Evolutionary conservation across 805 yeast species (phyloP), one percentile per base, ranked within the genome.

Genomic region (Yarrowia divulgata): DNA sequence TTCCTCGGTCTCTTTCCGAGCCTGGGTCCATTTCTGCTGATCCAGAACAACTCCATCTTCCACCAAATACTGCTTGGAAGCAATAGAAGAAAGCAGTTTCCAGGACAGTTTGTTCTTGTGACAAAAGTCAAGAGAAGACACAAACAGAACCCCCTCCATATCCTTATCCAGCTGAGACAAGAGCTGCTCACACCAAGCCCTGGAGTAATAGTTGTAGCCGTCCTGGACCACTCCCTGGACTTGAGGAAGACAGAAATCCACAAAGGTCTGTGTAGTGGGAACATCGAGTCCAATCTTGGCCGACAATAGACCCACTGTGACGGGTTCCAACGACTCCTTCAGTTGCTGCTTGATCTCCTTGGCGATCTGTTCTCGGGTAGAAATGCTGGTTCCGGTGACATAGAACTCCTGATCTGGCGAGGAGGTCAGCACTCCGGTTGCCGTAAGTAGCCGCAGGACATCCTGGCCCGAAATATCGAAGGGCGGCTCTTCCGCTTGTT

Each of bases 331-430:
- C 12, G 57, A 23, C 57, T 63, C 68, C 16, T 48, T 37, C 19
- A 63, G 68, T 12, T 46, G 48, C 57, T 48, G 43, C 35, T 37
- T 37, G 57, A 63, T 63, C 46, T 48, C 57, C 48, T 63, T 48
- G 39, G 32, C 40, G 68, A 63, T 49, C 55, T 63, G 57, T 18
- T 63, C 68, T 63, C 68, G 48, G 18, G 57, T 63, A 1, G 57
- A 48, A 29, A 63, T 49, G 39, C 39, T 49, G 39, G 32, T 63
- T 8, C 57, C 55, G 9, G 68, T 63, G 57, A 63, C 48, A 13
- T 43, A 63, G 8, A 63, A 63, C 39, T 49, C 57, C 45, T 48
- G 57, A 48, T 63, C 68, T 29, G 68, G 68, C 14, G 48, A 60
- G 18, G 66, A 14, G 8, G 66, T 45, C 40, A 60, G 52, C 18